phyloP scores from a whole-genome alignment of 1,284 basidiomycete species.

The Marasmius sp. region DNA sequence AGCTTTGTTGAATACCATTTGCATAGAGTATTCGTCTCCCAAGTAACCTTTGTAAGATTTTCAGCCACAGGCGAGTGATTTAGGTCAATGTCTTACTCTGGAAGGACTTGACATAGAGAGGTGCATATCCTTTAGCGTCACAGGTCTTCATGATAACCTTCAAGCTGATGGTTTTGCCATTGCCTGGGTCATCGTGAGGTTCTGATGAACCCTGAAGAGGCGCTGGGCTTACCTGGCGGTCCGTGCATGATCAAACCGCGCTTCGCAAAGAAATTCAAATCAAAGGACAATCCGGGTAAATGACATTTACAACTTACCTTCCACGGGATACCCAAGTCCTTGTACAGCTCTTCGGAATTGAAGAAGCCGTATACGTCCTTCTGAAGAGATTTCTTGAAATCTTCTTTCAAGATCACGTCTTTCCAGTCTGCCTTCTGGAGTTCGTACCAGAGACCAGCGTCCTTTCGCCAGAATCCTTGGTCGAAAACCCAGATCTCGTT shows the following conservation, averaged over 20 bases:
- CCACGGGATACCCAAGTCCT: conserved; percentile 76
- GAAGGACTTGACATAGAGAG: conserved; percentile 80
- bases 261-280: conserved; percentile 30
- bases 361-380: conserved; percentile 81
- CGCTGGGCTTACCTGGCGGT: conserved; percentile 53
- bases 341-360: conserved; percentile 67
- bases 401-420: conserved; percentile 72
- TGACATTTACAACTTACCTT: conserved; percentile 48
- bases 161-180: conserved; percentile 83
- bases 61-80: background rate
- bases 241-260: conserved; percentile 74
- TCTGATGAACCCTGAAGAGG: background rate
- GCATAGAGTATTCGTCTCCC: conserved; percentile 72
- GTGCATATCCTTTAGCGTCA: conserved; percentile 54
- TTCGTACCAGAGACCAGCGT: conserved; percentile 60
- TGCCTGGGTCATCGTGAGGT: conserved; percentile 42
- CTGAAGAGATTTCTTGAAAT: conserved; percentile 65
- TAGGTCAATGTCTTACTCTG: conserved; percentile 37
- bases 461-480: conserved; percentile 66
- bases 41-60: conserved; percentile 41
- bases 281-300: background rate
- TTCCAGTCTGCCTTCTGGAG: conserved; percentile 76
- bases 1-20: conserved; percentile 63
- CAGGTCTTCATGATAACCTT: conserved; percentile 75
- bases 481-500: conserved; percentile 79